Evolutionary conservation across 139 green algal genomes (phyloP).

Genomic region (Chlamydomonas eustigma): DNA sequence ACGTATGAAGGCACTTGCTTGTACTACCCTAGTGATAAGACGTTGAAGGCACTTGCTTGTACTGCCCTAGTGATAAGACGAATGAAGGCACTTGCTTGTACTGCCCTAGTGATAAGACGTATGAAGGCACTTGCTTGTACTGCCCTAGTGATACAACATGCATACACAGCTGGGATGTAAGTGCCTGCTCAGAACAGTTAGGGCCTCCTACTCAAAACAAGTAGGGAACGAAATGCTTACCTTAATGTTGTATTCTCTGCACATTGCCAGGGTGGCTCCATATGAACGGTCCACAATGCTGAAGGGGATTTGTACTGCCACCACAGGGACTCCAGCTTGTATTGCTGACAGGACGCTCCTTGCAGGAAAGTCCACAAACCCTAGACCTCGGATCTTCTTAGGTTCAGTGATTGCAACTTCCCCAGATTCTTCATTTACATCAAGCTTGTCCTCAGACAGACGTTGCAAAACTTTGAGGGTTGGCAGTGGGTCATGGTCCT

Average conservation of each 20-base stretch:
- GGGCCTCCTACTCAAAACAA: too few species aligned
- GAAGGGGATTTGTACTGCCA: conserved; percentile 34
- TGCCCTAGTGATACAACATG: too few species aligned
- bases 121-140: too few species aligned
- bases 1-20: too few species aligned
- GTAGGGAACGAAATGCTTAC: too few species aligned
- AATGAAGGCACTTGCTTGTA: too few species aligned
- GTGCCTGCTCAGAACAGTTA: too few species aligned
- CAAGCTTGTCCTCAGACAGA: conserved; percentile 34
- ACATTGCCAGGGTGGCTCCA: conserved; percentile 23
- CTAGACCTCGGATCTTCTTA: conserved; percentile 37
- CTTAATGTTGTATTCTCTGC: conserved; percentile 40
- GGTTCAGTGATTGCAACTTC: conserved; percentile 34
- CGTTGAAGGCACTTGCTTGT: too few species aligned
- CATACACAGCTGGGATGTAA: too few species aligned
- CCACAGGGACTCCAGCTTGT: conserved; percentile 40
- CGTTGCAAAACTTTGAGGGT: conserved; percentile 28
- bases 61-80: too few species aligned
- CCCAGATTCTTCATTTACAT: conserved; percentile 31
- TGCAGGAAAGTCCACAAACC: conserved; percentile 43
- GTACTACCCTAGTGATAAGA: too few species aligned
- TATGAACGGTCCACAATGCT: conserved; percentile 24
- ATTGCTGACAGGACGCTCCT: conserved; percentile 30
- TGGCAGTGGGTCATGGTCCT: conserved; percentile 12
- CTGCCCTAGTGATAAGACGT: too few species aligned